Conservation (phyloP, 140 eudicot species). For the Flaveria floridana region DNA sequence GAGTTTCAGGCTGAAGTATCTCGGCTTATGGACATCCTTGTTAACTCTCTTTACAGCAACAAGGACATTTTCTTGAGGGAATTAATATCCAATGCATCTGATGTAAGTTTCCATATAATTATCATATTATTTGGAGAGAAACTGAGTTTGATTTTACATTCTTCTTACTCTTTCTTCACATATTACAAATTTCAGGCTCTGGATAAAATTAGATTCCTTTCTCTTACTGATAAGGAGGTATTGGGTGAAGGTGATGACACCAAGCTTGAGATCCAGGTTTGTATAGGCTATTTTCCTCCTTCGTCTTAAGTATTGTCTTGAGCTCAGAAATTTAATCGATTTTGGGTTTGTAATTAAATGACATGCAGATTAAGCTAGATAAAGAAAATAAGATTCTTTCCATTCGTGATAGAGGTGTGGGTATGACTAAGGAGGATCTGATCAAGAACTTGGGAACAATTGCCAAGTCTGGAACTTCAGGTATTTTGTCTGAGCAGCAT, state of each 20-base stretch:
- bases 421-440: conserved; percentile 97
- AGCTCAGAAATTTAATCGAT: neutral
- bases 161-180: neutral
- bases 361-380: conserved; percentile 80
- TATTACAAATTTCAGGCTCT: conserved; percentile 54
- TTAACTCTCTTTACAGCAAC: conserved; percentile 97
- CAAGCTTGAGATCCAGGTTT: conserved; percentile 91
- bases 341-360: neutral
- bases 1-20: conserved; percentile 99
- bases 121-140: neutral
- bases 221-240: conserved; percentile 90
- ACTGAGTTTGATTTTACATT: neutral
- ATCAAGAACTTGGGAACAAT: conserved; percentile 95
- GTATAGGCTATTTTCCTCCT: conserved; percentile 9
- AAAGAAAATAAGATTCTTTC: conserved; percentile 85
- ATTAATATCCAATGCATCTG: conserved; percentile 96
- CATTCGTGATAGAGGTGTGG: conserved; percentile 95
- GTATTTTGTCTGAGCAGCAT: conserved; percentile 34
- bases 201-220: conserved; percentile 93
- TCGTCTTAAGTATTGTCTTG: neutral
- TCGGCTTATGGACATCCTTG: conserved; percentile 96
- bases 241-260: conserved; percentile 89
- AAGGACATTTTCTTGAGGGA: conserved; percentile 97
- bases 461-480: conserved; percentile 99
- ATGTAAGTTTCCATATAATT: conserved; percentile 47